Evolutionary conservation across 768 basidiomycete species (phyloP), one percentile per base, ranked within the genome.

Genomic region (Naganishia randhawae): DNA sequence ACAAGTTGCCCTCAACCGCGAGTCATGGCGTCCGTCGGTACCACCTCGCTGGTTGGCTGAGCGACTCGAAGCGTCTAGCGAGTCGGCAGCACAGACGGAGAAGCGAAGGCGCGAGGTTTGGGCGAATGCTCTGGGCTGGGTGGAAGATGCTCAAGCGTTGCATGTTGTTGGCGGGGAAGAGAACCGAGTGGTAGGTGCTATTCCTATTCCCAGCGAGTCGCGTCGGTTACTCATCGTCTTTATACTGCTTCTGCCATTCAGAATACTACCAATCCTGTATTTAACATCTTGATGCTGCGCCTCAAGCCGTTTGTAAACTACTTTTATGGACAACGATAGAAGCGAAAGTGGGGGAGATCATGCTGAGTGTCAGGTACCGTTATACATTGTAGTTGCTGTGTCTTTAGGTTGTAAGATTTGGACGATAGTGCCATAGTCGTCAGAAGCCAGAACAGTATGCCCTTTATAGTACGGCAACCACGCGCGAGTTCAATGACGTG

Each of bases 191-290:
- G 81, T 81, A 67, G 71, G 80, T 74, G 68, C 61, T 41, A 39
- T 39, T 55, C 65, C 19, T 41, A n/a, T 42, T 2, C 13, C n/a
- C 52, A n/a, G 16, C 50, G 63, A 53, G 19, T 42, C 33, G 17
- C 35, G 8, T 17, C 39, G 61, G 25, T 0, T 13, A 10, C 17
- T 31, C 16, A 32, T 53, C 31, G 37, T 52, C 22, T 16, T 33
- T 69, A 13, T 16, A 37, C 13, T 42, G 3, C 37, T 35, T 9
- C 19, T 50, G 54, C 41, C 37, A 19, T 6, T 69, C 57, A 91
- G 89, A 92, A 92, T 73, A 89, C 90, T 7, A 89, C 88, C 0
- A 88, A 90, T 69, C 90, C 90, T 0, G 69, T 91, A 16, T 88
- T 90, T 79, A 89, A 90, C 71, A 78, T 92, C 54, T 87, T 89